Base-by-base conservation (phyloP, 768 basidiomycete genomes). In the Lactifluus volemus region DNA sequence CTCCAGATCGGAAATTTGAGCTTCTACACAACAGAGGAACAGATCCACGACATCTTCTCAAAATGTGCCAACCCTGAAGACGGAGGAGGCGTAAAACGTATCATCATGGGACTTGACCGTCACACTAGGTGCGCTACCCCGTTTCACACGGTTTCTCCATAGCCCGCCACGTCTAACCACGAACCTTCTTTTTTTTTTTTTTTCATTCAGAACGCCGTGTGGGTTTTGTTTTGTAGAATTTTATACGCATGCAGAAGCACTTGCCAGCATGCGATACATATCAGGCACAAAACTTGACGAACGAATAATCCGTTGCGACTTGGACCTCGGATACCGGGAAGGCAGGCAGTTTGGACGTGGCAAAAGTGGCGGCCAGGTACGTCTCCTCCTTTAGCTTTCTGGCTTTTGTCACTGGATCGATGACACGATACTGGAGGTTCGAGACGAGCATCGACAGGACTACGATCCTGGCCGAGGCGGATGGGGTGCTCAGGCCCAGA, bases 211-310 rank as follows among this genome's bases (percentile, higher is more conserved):
- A 69, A 95, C 92, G 51, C 94, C 92, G 0, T 94, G 92, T 68
- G 88, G 96, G 25, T 94, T 97, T 73, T 94, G 96, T 76, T 98
- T 94, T 67, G 95, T 95, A 60, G 91, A 93, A 71, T 99, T 91
- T 71, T 98, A 98, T 71, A 92, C 92, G 10, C 93, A 98, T 69
- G 79, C 85, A 5, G 95, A 98, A 73, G 96, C 97, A 17, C 78
- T 97, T 44, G 90, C 93, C 45, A 86, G 88, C 63, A 86, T 98
- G 83, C 85, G 88, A 51, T 95, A 97, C 72, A 84, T 98, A 68
- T 93, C 90, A 53, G 97, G 96, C n/a, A 94, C 95, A 39, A 98
- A 98, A 76, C 84, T 99, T 21, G 97, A 99, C 73, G 97, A 99
- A 74, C 89, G 97, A 38, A 92, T 99, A 67, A 96, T 99, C 64